Conservation (phyloP, 2,329 filamentous ascomycete genomes). For the Aspergillus piperis region DNA sequence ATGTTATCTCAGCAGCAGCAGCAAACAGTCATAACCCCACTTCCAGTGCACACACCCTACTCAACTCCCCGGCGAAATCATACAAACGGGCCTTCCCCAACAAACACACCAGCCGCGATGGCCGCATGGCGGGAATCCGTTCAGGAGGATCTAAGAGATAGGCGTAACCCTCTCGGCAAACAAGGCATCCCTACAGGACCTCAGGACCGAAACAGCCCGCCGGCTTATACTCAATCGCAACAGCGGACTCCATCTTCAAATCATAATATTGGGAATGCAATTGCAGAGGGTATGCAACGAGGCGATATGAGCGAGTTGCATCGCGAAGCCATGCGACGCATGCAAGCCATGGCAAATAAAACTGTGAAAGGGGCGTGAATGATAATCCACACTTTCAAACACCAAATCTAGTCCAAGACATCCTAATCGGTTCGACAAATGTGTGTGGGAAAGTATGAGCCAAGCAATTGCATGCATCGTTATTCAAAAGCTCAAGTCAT, state of each 20-base stretch:
- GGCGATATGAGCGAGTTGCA: constrained; percentile 75
- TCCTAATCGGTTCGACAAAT: too few species aligned
- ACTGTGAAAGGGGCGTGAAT: constrained; percentile 20
- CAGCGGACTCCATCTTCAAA: constrained; percentile 51
- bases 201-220: constrained; percentile 50
- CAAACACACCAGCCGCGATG: constrained; percentile 56
- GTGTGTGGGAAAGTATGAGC: too few species aligned
- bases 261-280: constrained; percentile 60
- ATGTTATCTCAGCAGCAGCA: constrained; percentile 60
- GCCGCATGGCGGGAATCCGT: constrained; percentile 68
- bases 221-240: constrained; percentile 56
- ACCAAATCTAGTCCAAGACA: too few species aligned
- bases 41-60: constrained; percentile 53
- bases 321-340: constrained; percentile 73
- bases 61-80: constrained; percentile 18
- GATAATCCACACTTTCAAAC: too few species aligned
- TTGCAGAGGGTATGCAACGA: constrained; percentile 75
- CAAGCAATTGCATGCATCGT: neutral
- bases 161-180: constrained; percentile 28
- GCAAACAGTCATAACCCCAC: constrained; percentile 49
- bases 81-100: constrained; percentile 14
- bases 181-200: constrained; percentile 22
- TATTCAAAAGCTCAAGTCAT: neutral
- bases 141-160: constrained; percentile 59
- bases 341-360: constrained; percentile 66